Base-by-base conservation (phyloP, 305 asterid genomes). In the Ilex paraguariensis region DNA sequence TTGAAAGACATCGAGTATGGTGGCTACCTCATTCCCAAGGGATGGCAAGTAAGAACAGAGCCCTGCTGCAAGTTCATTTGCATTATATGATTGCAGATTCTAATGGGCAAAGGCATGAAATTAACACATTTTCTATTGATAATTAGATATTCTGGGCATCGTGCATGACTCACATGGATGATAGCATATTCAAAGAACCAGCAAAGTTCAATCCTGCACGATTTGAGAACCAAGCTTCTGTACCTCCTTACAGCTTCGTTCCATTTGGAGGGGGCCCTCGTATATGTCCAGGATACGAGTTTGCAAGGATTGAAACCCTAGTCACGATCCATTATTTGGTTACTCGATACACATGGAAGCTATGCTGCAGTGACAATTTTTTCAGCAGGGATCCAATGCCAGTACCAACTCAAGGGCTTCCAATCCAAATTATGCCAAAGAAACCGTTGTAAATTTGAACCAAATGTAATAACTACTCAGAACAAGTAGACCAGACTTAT, bases 271-370 rank as follows among this genome's bases (percentile, higher is more conserved):
- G 84, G 15, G 95, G 95, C 5, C 62, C 77, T 48, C 81, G 88
- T 6, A 82, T 84, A 12, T 88, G 95, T 71, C 92, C 91, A 1
- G 96, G 94, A 55, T 78, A 81, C 13, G 94, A 88, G 74, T 79
- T 85, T 33, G 94, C 94, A 6, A 77, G 70, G 81, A 74, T 85
- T 13, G 88, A 84, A 62, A 87, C 81, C 10, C 66, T 85, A 6
- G 77, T 83, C 54, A 66, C 83, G 0, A 56, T 87, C 60, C 88
- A 80, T 69, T 81, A 75, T 54, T 67, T 85, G 52, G 79, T 85
- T 45, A 81, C 79, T 57, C 77, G 46, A 17, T 83, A 77, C 74
- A 78, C 83, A 2, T 87, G 95, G 93, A 80, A 76, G 68, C 72
- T 74, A 46, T 68, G 85, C 74, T 73, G 69, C 78, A 52, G 70